Base-by-base conservation (phyloP, 1,284 basidiomycete genomes). In the Ceratobasidium sp. region DNA sequence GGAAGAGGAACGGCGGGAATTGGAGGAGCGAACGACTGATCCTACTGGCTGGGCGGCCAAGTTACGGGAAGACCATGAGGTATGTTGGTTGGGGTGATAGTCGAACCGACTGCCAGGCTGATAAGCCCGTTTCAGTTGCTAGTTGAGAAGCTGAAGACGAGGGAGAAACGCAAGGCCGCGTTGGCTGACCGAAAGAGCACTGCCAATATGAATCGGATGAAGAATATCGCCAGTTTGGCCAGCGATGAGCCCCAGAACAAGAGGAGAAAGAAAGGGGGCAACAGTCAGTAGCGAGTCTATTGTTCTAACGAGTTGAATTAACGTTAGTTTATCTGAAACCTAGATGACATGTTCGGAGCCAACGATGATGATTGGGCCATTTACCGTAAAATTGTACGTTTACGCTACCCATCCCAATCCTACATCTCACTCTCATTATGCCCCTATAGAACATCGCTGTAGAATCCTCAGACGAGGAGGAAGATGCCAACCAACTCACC, bases 311-410 rank as follows among this genome's bases (percentile, higher is more conserved):
- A 22, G 9, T 17, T 3, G 27, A 36, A 64, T 17, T 2, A 64
- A 31, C 6, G 1, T 31, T 22, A 24, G 22, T n/a, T 6, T 27
- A 36, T 24, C 4, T 15, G 50, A 15, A 14, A 56, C 53, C 59
- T 75, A 93, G 96, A 99, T 84, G 98, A 99, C 79, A 93, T 88
- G 81, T 99, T 99, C 80, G 97, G 98, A 0, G 93, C 92, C 36
- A 93, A 99, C 78, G 97, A 99, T 80, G 95, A 93, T 19, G 97
- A 99, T 82, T 99, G 98, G 97, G 92, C 92, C 0, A 96, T 99
- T 66, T 99, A 99, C 81, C 94, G 97, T 75, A 97, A 98, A 84
- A 97, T 99, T 75, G 95, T 96, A 79, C 77, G 87, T 82, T 31
- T 33, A 53, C 29, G 54, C 27, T 60, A 47, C 57, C 22, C 27